These are phyloP conservation scores for Beta vulgaris DNA, from an alignment of 148 eudicot genomes.

Conservation along the genomic window DNA sequence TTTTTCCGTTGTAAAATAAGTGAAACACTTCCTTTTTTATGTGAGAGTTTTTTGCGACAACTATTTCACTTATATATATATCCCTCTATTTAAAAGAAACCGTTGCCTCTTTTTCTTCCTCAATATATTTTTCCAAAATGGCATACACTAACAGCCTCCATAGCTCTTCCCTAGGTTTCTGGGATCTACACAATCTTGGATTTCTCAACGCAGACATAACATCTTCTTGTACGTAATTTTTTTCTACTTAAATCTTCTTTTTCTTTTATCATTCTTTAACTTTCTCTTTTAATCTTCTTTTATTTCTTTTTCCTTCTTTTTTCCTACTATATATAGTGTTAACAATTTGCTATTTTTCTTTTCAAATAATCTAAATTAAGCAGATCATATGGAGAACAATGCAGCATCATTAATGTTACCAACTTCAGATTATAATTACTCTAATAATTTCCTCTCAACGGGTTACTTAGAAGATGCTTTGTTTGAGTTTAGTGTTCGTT, in stretches of 20 bases:
- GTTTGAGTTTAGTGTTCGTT: constrained; percentile 46
- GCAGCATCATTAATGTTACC: constrained; percentile 19
- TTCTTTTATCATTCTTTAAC: neutral
- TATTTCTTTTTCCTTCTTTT: neutral
- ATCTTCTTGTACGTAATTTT: neutral
- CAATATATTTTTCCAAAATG: neutral
- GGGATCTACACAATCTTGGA: constrained; percentile 37
- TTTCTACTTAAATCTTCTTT: neutral
- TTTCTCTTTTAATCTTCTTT: neutral
- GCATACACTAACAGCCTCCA: constrained; percentile 23
- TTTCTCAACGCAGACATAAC: constrained; percentile 29
- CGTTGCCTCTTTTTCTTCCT: neutral
- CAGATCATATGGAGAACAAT: constrained; percentile 28
- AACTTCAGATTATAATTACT: neutral
- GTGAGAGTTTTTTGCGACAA: too few relatives aligned
- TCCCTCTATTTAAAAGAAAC: neutral
- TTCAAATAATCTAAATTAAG: neutral
- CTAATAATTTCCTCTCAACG: constrained; percentile 36
- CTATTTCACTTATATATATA: too few relatives aligned
- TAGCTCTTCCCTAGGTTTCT: constrained; percentile 35
- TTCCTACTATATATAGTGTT: neutral
- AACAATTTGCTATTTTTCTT: neutral
- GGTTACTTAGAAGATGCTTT: constrained; percentile 85
- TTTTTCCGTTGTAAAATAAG: too few relatives aligned
- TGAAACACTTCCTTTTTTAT: too few relatives aligned